Evolutionary conservation across 371 early-diverging fungal species (phyloP), one percentile per base, ranked within the genome.

Genomic region (Apophysomyces variabilis): DNA sequence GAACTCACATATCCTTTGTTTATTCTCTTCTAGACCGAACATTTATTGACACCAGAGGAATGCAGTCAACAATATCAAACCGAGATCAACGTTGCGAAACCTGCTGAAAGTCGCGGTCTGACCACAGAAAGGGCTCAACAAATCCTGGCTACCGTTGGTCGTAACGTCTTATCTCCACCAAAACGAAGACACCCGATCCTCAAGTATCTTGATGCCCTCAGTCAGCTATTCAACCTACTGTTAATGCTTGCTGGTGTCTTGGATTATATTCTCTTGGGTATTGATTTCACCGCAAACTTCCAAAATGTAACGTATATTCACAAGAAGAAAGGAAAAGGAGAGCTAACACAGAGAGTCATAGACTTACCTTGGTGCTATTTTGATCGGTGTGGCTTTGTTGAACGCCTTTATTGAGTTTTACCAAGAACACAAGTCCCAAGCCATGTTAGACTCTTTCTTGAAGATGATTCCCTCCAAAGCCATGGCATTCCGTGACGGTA

Each of bases 401-500:
- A 98, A 98, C 68, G 94, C 97, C 1, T 83, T 84, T 54, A 94
- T 98, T 69, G 98, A 98, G 77, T 96, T 95, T 75, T 89, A 87
- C 66, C 96, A 97, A 82, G 83, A 88, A 58, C 92, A 90, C 71
- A 96, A 96, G 77, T 88, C 91, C 26, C 88, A 87, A 36, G 90
- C 93, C 39, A 85, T 95, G 38, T 75, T 97, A 38, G 90, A 95
- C 32, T 95, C 96, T n/a, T 95, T 97, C 81, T 67, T 95, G 72
- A 85, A 90, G 73, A 80, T 97, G 88, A 93, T 96, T 60, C 97
- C 98, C 3, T 75, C 89, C 38, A 89, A 92, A 66, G 89, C 91
- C 65, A 86, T 85, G 66, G 93, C 82, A 0, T 63, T 96, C 32
- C 92, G 98, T 60, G 92, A 93, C 32, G 88, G 89, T 37, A 84